Percentiles rank a stretch among this genome's conserved stretches.
Evolutionary conservation across 1,284 basidiomycete species (phyloP).

Genomic region (Macrocystidia cucumis): DNA sequence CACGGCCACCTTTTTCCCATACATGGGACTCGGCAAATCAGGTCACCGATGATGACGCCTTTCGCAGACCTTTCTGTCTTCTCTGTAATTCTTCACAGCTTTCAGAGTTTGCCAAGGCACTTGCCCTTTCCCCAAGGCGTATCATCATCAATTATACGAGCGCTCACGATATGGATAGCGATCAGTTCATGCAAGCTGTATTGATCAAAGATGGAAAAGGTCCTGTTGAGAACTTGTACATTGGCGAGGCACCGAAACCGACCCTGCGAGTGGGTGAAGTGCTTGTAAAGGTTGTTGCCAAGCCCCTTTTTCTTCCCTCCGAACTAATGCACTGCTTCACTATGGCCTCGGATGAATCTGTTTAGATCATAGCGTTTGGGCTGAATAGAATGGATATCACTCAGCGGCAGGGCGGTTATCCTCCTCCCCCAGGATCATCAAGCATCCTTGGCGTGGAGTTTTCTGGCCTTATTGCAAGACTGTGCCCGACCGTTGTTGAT

Average conservation of each 20-base stretch:
- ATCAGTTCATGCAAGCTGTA: constrained; percentile 76
- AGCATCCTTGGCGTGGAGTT: constrained; percentile 90
- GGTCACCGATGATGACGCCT: too few species aligned
- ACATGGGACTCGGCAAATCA: too few species aligned
- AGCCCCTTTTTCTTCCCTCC: background rate
- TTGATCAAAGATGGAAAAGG: constrained; percentile 78
- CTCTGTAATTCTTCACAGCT: too few species aligned
- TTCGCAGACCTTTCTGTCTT: too few species aligned
- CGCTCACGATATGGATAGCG: too few species aligned
- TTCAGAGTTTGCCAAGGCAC: too few species aligned
- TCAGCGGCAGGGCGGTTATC: constrained; percentile 76
- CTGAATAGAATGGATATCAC: constrained; percentile 84
- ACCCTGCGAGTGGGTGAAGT: constrained; percentile 51
- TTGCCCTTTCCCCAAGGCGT: too few species aligned
- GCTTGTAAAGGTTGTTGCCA: constrained; percentile 57
- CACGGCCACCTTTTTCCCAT: too few species aligned
- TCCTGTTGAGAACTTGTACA: constrained; percentile 70
- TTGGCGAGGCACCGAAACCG: constrained; percentile 70
- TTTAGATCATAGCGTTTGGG: constrained; percentile 69
- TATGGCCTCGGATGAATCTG: background rate
- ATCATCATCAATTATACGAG: too few species aligned
- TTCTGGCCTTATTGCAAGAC: constrained; percentile 60
- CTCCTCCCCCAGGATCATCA: constrained; percentile 72
- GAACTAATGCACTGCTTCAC: background rate
- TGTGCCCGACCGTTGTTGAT: constrained; percentile 44